Percentiles rank a stretch among this genome's conserved stretches.
phyloP scores from a whole-genome alignment of 2,329 filamentous ascomycete species.

The Stachybotrys echinatus region DNA sequence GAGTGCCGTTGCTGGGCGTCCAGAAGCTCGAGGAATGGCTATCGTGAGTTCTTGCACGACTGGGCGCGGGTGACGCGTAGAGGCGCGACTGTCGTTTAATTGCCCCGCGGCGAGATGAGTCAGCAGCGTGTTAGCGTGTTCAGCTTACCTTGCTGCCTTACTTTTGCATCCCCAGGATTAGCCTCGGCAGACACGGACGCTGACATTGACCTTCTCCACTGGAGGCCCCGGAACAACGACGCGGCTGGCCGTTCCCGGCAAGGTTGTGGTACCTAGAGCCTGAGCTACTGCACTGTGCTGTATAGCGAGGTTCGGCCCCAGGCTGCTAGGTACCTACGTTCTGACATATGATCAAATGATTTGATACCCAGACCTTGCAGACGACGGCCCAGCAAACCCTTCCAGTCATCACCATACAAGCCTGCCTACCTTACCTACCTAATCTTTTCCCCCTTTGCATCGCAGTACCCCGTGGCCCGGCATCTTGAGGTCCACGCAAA shows the following conservation, averaged over 20 bases:
- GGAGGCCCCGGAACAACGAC: background rate
- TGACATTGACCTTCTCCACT: background rate
- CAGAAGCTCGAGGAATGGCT: background rate
- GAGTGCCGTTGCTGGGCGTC: too few relatives aligned
- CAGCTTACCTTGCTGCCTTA: background rate
- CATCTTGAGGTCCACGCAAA: background rate
- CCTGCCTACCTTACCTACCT: background rate
- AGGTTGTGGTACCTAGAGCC: too few relatives aligned
- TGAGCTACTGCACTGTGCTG: too few relatives aligned
- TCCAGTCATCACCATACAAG: background rate
- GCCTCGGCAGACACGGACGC: background rate
- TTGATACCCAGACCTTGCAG: too few relatives aligned
- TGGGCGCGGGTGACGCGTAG: constrained; percentile 23
- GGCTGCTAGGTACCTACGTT: too few relatives aligned
- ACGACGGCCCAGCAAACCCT: background rate
- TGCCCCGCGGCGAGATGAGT: constrained; percentile 6
- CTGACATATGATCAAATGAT: too few relatives aligned
- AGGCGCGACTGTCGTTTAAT: constrained; percentile 25
- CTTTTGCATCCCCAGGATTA: background rate
- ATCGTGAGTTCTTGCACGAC: constrained; percentile 2
- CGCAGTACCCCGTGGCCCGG: background rate
- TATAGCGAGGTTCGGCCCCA: too few relatives aligned
- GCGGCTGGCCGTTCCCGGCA: background rate
- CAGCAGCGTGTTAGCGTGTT: background rate
- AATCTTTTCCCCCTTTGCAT: background rate